Conservation (phyloP, 805 yeast species). For the Ogataea parapolymorpha region DNA sequence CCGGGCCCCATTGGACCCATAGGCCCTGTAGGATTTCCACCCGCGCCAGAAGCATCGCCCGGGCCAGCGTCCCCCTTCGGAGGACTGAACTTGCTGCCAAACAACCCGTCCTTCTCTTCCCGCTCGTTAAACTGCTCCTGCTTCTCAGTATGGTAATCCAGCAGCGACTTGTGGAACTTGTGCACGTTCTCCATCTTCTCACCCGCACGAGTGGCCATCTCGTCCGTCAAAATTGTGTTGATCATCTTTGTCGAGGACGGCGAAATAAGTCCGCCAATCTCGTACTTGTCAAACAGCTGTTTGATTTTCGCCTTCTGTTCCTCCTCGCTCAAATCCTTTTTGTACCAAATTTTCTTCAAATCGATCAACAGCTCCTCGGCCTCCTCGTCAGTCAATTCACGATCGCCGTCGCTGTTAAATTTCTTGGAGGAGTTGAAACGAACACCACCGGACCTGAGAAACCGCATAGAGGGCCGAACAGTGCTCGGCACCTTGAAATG, state of each 20-base stretch:
- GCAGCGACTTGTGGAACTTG: slow-evolving; percentile 28
- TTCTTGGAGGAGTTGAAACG: slow-evolving; percentile 20
- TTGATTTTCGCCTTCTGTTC: slow-evolving; percentile 14
- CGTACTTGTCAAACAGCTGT: slow-evolving; percentile 25
- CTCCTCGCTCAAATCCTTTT: slow-evolving; percentile 19
- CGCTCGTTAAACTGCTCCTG: slow-evolving; percentile 22
- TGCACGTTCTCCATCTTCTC: slow-evolving; percentile 31
- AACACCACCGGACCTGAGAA: neutral
- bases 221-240: slow-evolving; percentile 27
- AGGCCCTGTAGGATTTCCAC: neutral
- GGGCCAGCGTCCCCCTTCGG: slow-evolving; percentile 7
- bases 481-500: neutral
- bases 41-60: neutral
- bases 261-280: slow-evolving; percentile 33
- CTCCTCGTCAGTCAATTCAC: slow-evolving; percentile 29
- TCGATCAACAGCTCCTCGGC: slow-evolving; percentile 22
- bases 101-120: slow-evolving; percentile 6
- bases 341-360: slow-evolving; percentile 27
- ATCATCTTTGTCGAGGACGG: slow-evolving; percentile 29
- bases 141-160: slow-evolving; percentile 30
- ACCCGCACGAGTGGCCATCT: slow-evolving; percentile 23
- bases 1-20: slow-evolving; percentile 12
- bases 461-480: neutral
- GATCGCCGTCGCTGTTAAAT: slow-evolving; percentile 26
- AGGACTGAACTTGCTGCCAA: slow-evolving; percentile 25